These are phyloP conservation scores for Alopecurus myosuroides DNA, from an alignment of 176 grass and related monocot genomes.

Conservation along the genomic window DNA sequence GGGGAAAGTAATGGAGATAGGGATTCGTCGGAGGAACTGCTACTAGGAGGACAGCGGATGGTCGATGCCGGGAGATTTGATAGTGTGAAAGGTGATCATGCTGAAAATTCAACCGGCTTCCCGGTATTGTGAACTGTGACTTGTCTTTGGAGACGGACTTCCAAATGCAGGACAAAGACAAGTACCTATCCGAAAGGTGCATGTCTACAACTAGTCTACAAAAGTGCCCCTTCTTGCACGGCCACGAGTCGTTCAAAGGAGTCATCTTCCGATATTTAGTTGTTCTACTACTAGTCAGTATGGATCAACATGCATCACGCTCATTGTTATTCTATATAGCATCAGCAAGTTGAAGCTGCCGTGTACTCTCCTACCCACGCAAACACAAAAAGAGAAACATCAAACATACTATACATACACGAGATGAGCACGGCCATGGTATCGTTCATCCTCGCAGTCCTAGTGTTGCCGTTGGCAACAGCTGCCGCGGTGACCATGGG, in stretches of 20 bases:
- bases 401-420: not conserved
- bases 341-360: not conserved
- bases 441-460: not conserved
- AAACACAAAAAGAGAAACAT: not conserved
- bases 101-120: too few species aligned
- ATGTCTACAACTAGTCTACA: not conserved
- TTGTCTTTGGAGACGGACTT: not conserved
- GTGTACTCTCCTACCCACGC: not conserved
- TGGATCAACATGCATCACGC: not conserved
- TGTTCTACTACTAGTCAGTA: not conserved
- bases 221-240: not conserved
- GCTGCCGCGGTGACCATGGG: not conserved
- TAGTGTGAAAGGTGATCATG: too few species aligned
- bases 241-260: not conserved
- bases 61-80: too few species aligned
- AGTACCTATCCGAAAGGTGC: not conserved
- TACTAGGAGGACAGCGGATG: too few species aligned
- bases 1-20: too few species aligned
- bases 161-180: not conserved
- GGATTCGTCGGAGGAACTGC: too few species aligned
- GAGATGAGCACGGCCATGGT: not conserved
- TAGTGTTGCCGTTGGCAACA: not conserved
- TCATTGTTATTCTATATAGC: not conserved
- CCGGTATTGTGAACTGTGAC: too few species aligned
- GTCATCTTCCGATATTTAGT: not conserved